Conservation (phyloP, 371 early-diverging fungal species). For the Amoeboaphelidium occidentale region DNA sequence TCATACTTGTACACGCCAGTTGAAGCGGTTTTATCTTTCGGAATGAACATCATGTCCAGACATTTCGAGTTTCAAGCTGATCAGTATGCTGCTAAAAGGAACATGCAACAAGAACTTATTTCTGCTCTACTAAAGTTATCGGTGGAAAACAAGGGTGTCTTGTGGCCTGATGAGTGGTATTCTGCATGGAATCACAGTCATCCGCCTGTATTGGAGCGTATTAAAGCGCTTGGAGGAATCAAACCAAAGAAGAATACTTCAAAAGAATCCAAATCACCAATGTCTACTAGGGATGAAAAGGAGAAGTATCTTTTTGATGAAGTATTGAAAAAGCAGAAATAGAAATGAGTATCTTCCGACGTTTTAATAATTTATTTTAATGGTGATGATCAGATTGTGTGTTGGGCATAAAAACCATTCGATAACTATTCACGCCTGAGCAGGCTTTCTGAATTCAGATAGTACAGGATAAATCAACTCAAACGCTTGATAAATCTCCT, state of each 20-base stretch:
- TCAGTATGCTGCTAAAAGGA: constrained; percentile 43
- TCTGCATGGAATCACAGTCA: constrained; percentile 84
- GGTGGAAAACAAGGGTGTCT: constrained; percentile 63
- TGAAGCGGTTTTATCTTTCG: constrained; percentile 43
- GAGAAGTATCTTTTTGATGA: not conserved
- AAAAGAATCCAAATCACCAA: too few relatives aligned
- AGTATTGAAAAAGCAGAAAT: not conserved
- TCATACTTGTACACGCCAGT: constrained; percentile 38
- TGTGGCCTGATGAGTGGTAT: constrained; percentile 70
- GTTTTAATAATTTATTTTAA: too few relatives aligned
- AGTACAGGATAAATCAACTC: constrained; percentile 97
- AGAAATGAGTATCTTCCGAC: not conserved
- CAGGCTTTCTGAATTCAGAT: constrained; percentile 17
- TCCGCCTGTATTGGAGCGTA: constrained; percentile 77
- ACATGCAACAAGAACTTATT: constrained; percentile 56
- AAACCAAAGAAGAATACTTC: too few relatives aligned
- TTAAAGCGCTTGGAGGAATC: constrained; percentile 32
- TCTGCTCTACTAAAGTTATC: constrained; percentile 71
- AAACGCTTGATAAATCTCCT: constrained; percentile 99
- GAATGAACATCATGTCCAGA: constrained; percentile 56
- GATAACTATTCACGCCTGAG: too few relatives aligned
- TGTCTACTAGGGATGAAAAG: too few relatives aligned
- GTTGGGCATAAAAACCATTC: too few relatives aligned
- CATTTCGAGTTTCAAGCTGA: constrained; percentile 90
- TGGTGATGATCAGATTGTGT: too few relatives aligned